These are phyloP conservation scores for Helenozyma rhizophorensis DNA, from an alignment of 805 yeast species.

Conservation along the genomic window DNA sequence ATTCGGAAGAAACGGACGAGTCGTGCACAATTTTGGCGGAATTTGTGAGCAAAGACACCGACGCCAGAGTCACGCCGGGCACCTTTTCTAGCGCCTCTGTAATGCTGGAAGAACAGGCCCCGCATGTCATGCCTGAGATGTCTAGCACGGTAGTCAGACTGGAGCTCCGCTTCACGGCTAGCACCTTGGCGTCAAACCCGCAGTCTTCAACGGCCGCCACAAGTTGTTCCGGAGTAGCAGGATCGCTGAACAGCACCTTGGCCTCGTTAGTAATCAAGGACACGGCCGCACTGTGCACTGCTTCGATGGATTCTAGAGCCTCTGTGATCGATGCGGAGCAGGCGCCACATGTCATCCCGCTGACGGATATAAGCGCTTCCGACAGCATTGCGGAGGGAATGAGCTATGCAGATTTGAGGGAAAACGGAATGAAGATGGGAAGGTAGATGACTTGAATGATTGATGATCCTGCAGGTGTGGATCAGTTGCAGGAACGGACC, in stretches of 20 bases:
- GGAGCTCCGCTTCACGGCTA: slow-evolving; percentile 1
- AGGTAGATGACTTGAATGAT: no score
- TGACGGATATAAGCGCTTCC: slow-evolving; percentile 8
- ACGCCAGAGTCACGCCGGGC: slow-evolving; percentile 9
- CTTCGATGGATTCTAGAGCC: slow-evolving; percentile 12
- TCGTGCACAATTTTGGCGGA: slow-evolving; percentile 9
- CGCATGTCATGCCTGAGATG: slow-evolving; percentile 17
- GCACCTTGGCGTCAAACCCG: slow-evolving; percentile 14
- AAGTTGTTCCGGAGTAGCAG: slow-evolving; percentile 3
- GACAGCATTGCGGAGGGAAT: no score
- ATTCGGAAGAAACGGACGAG: slow-evolving; percentile 1
- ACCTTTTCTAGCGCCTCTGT: slow-evolving; percentile 12
- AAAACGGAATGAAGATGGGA: no score
- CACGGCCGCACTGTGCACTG: slow-evolving; percentile 16
- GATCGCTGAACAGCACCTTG: slow-evolving; percentile 10
- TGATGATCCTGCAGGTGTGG: no score
- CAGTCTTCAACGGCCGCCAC: slow-evolving; percentile 10
- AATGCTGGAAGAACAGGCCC: slow-evolving; percentile 14
- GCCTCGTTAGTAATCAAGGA: slow-evolving; percentile 28
- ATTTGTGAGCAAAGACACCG: slow-evolving; percentile 15
- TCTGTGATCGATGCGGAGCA: slow-evolving; percentile 22
- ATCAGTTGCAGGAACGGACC: no score
- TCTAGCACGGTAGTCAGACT: neutral
- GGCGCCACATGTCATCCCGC: slow-evolving; percentile 27
- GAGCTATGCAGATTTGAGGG: neutral